Conservation (phyloP, 768 basidiomycete genomes). For the Podaxis mareebaensis region DNA sequence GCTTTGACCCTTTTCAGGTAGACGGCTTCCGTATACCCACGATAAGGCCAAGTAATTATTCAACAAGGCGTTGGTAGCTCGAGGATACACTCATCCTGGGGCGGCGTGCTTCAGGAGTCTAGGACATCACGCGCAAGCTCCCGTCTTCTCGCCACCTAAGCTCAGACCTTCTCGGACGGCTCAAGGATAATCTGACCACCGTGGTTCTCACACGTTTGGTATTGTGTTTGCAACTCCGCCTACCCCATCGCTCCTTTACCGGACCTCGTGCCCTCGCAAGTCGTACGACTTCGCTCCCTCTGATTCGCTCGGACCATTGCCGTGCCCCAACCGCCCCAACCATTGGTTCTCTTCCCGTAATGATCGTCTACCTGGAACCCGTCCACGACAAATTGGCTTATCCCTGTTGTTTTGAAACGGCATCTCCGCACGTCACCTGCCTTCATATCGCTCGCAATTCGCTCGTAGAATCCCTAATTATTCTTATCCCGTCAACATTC, state of each 20-base stretch:
- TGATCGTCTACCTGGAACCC: not conserved
- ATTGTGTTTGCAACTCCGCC: constrained; percentile 11
- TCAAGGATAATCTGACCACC: not conserved
- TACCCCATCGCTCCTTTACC: not conserved
- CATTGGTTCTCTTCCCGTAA: not conserved
- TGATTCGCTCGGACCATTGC: constrained; percentile 16
- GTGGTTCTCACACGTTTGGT: not conserved
- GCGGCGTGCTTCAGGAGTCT: too few species aligned
- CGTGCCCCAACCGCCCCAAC: not conserved
- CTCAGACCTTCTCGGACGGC: constrained; percentile 1
- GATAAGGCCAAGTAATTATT: not conserved
- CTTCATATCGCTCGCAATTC: not conserved
- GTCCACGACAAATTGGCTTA: not conserved
- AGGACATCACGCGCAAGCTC: too few species aligned
- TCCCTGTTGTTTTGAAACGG: not conserved
- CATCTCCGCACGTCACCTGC: constrained; percentile 6
- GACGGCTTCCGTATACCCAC: not conserved
- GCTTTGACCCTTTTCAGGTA: not conserved
- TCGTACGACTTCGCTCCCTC: constrained; percentile 7
- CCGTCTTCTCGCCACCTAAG: not conserved
- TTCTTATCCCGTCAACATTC: too few species aligned
- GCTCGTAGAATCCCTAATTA: not conserved
- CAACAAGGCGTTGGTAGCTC: not conserved
- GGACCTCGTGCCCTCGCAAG: constrained; percentile 11
- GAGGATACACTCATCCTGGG: not conserved